Evolutionary conservation across 176 grass and related monocot genomes (phyloP).

Genomic region (Eremochloa ophiuroides): DNA sequence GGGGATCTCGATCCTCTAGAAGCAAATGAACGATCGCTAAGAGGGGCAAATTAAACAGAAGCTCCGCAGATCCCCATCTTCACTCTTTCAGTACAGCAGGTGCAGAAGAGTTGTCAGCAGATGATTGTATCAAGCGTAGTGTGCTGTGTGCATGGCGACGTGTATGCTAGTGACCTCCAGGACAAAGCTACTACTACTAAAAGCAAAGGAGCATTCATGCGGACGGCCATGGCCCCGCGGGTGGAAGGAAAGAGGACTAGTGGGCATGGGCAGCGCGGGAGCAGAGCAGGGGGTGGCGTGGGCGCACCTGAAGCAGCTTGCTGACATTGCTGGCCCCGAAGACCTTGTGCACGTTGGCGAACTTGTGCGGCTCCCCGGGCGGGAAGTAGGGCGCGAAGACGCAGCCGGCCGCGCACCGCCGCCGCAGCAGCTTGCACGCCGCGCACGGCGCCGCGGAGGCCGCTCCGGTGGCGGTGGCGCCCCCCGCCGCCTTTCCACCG

Average conservation of each 20-base stretch:
- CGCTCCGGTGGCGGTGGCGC: background rate
- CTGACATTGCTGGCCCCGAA: slow-evolving; percentile 96
- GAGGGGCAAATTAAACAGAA: no score
- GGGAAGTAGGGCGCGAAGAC: slow-evolving; percentile 85
- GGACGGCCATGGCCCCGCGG: no score
- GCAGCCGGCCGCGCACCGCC: slow-evolving; percentile 66
- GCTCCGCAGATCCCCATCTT: no score
- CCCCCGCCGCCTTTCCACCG: background rate
- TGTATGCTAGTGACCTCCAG: background rate
- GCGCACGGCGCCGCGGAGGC: slow-evolving; percentile 46
- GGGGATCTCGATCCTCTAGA: background rate
- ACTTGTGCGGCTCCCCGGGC: slow-evolving; percentile 66
- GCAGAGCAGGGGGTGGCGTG: background rate
- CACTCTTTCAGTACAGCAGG: background rate
- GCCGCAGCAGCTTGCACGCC: slow-evolving; percentile 80
- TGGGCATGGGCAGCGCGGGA: background rate
- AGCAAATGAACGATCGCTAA: background rate
- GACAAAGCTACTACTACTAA: no score
- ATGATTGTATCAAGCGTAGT: no score
- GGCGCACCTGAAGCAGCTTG: slow-evolving; percentile 77
- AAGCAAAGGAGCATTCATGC: no score
- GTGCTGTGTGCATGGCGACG: no score
- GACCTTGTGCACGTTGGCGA: slow-evolving; percentile 81
- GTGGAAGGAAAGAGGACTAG: no score
- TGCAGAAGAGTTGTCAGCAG: no score